These are phyloP conservation scores for Coniochaeta pulveracea DNA, from an alignment of 2,329 filamentous ascomycete species.

Conservation along the genomic window DNA sequence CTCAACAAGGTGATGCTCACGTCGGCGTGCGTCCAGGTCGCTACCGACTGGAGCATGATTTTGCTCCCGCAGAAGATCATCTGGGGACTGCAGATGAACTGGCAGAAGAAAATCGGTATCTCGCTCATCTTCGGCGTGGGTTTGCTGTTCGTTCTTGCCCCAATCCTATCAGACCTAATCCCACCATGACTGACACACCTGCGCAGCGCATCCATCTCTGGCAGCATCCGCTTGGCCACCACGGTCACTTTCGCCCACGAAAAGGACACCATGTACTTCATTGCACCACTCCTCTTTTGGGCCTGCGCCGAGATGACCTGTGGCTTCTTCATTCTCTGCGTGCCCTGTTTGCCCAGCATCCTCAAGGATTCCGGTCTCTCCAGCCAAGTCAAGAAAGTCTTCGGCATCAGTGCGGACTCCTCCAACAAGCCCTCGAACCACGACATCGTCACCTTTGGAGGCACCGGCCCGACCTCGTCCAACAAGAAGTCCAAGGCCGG, in stretches of 20 bases:
- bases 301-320: not conserved
- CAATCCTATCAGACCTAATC: too few species aligned
- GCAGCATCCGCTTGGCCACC: not conserved
- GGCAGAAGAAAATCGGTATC: conserved; percentile 17
- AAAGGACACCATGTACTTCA: not conserved
- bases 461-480: not conserved
- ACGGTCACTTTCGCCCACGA: not conserved
- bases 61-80: conserved; percentile 22
- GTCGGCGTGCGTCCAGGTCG: conserved; percentile 19
- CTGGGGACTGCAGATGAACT: conserved; percentile 17
- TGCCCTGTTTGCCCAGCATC: not conserved
- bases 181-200: too few species aligned
- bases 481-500: not conserved
- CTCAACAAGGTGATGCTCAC: conserved; percentile 15
- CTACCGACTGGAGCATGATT: conserved; percentile 20
- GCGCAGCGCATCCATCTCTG: not conserved
- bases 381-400: not conserved
- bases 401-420: not conserved
- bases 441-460: not conserved
- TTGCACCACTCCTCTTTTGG: not conserved
- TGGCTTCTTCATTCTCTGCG: not conserved
- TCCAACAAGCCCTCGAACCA: not conserved
- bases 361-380: not conserved
- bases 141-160: conserved; percentile 18
- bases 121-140: conserved; percentile 20